phyloP scores from a whole-genome alignment of 768 basidiomycete species.

The Lenzites betulinus region DNA sequence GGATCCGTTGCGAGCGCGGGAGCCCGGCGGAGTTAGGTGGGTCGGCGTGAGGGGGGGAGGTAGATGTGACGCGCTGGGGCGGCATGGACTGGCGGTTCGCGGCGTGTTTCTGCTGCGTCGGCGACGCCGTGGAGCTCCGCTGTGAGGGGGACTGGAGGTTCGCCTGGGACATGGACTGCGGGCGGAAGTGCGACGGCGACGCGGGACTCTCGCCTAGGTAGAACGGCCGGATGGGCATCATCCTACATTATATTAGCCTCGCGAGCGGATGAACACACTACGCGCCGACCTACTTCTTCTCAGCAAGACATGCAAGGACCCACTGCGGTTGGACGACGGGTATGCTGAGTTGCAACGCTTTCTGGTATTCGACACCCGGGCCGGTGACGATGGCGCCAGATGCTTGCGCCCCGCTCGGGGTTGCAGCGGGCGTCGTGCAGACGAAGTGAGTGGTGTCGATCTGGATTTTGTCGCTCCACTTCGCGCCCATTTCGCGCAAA shows the following conservation, averaged over 20 bases:
- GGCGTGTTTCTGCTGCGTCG: conserved; percentile 35
- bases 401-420: conserved; percentile 56
- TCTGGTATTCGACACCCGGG: conserved; percentile 88
- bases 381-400: conserved; percentile 54
- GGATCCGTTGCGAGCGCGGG: conserved; percentile 35
- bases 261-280: not conserved
- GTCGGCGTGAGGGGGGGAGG: conserved; percentile 46
- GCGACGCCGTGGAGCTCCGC: conserved; percentile 32
- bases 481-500: conserved; percentile 82
- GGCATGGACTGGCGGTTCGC: conserved; percentile 73
- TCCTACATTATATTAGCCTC: conserved; percentile 45
- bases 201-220: conserved; percentile 74
- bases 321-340: conserved; percentile 95
- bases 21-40: conserved; percentile 37
- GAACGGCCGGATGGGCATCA: conserved; percentile 83
- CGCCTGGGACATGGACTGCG: conserved; percentile 79
- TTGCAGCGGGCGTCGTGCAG: conserved; percentile 84
- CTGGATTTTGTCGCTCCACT: conserved; percentile 91
- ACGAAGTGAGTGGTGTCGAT: conserved; percentile 99
- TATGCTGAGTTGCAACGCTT: conserved; percentile 91
- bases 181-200: conserved; percentile 51
- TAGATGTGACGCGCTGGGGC: conserved; percentile 42
- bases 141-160: conserved; percentile 49
- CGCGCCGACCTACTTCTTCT: conserved; percentile 65
- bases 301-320: conserved; percentile 86